These are phyloP conservation scores for Penicillium sp. DNA, from an alignment of 2,329 filamentous ascomycete species.

Conservation along the genomic window DNA sequence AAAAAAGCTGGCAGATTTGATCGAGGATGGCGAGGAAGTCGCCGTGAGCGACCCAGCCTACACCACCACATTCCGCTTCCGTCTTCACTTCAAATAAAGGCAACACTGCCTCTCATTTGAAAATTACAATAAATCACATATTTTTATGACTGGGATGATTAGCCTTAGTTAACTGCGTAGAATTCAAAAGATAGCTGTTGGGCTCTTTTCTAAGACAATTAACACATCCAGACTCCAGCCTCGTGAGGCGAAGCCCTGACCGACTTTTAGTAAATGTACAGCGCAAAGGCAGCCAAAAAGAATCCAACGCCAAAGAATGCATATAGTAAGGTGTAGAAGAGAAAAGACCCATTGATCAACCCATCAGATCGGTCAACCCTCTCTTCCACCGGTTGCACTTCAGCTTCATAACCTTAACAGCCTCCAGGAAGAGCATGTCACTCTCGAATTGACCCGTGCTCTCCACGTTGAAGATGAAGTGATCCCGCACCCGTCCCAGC, in stretches of 20 bases:
- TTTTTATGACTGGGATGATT: conserved; percentile 10
- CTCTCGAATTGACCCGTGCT: conserved; percentile 94
- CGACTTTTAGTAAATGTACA: conserved; percentile 39
- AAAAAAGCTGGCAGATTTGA: conserved; percentile 73
- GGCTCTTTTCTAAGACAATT: conserved; percentile 30
- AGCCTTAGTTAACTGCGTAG: conserved; percentile 15
- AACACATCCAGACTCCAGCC: conserved; percentile 36
- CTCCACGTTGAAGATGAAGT: conserved; percentile 96
- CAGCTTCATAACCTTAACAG: conserved; percentile 77
- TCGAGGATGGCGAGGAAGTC: conserved; percentile 81
- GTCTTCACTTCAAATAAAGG: conserved; percentile 49
- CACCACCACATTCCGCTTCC: conserved; percentile 67
- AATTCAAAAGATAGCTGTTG: conserved; percentile 24
- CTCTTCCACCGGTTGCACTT: conserved; percentile 64
- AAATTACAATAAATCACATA: conserved; percentile 7
- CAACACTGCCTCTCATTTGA: neutral
- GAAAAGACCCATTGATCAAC: conserved; percentile 23
- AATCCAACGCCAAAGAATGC: conserved; percentile 44
- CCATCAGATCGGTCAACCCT: conserved; percentile 46
- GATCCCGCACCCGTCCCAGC: conserved; percentile 83
- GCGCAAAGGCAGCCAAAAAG: conserved; percentile 30
- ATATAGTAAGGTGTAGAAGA: conserved; percentile 27
- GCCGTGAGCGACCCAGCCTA: conserved; percentile 93
- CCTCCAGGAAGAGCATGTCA: conserved; percentile 89
- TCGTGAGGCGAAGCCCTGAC: conserved; percentile 33